These are phyloP conservation scores for Mycena rebaudengoi DNA, from an alignment of 768 basidiomycete genomes.

Conservation along the genomic window DNA sequence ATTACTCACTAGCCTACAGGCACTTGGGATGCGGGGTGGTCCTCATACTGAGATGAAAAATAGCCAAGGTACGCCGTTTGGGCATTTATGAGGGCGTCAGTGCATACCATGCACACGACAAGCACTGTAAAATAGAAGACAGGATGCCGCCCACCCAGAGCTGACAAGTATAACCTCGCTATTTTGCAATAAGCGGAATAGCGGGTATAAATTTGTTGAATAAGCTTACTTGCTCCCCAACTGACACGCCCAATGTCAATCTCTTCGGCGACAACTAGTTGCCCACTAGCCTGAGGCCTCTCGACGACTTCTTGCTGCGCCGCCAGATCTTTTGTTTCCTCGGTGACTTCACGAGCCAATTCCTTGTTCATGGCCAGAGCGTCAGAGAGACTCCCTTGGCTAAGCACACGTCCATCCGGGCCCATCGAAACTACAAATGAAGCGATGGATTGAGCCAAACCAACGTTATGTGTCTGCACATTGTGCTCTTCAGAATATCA, in stretches of 20 bases:
- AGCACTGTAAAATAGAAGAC: conserved; percentile 23
- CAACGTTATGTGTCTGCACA: conserved; percentile 57
- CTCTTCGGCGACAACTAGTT: conserved; percentile 58
- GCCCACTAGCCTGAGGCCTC: conserved; percentile 39
- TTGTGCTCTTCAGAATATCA: background rate
- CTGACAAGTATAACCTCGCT: conserved; percentile 29
- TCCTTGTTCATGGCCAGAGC: conserved; percentile 51
- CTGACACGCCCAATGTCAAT: conserved; percentile 55
- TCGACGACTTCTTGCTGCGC: conserved; percentile 34
- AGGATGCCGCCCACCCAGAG: conserved; percentile 24
- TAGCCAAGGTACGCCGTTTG: conserved; percentile 30
- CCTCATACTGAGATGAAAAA: conserved; percentile 29
- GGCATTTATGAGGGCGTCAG: conserved; percentile 17
- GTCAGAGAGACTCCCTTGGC: conserved; percentile 58
- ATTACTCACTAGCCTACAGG: conserved; percentile 22
- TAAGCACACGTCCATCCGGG: conserved; percentile 58
- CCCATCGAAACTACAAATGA: conserved; percentile 66
- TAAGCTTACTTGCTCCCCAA: conserved; percentile 42
- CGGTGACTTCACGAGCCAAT: conserved; percentile 37
- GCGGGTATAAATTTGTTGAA: too few relatives aligned
- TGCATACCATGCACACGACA: conserved; percentile 14
- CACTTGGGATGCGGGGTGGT: conserved; percentile 18
- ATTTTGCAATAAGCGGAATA: too few relatives aligned
- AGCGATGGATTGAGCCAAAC: conserved; percentile 60
- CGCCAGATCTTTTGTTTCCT: conserved; percentile 35